Conservation (phyloP, 2,329 filamentous ascomycete genomes). For the Neonectria ditissima region DNA sequence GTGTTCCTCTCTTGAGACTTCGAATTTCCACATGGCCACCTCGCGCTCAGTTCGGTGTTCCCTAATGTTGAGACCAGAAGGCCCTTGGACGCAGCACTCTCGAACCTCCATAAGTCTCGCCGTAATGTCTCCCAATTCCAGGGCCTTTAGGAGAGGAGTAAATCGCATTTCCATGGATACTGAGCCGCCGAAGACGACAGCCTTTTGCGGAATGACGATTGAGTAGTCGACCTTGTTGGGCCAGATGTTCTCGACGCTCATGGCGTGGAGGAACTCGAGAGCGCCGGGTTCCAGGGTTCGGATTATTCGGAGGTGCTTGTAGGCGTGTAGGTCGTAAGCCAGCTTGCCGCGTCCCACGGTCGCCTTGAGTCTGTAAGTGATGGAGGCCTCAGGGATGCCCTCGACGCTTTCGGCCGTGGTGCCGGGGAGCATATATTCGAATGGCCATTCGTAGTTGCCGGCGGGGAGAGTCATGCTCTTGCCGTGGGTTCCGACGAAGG, state of each 20-base stretch:
- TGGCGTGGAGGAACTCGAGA: constrained; percentile 83
- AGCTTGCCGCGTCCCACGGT: constrained; percentile 89
- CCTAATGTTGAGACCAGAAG: constrained; percentile 59
- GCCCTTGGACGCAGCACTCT: constrained; percentile 69
- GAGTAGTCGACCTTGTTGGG: constrained; percentile 98
- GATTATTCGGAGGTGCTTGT: constrained; percentile 82
- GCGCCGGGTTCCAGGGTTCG: constrained; percentile 81
- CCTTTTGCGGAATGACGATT: constrained; percentile 92
- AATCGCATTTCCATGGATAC: constrained; percentile 88
- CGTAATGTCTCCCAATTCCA: constrained; percentile 85
- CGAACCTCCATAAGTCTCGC: constrained; percentile 84
- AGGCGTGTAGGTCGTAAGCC: constrained; percentile 84
- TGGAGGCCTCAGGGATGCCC: constrained; percentile 85
- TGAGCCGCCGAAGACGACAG: constrained; percentile 90
- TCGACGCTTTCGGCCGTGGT: constrained; percentile 88
- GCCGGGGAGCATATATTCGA: constrained; percentile 79
- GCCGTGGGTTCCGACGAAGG: constrained; percentile 70
- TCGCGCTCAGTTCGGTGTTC: constrained; percentile 74
- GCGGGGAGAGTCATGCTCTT: constrained; percentile 71
- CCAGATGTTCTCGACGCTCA: constrained; percentile 98
- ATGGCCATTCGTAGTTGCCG: constrained; percentile 87
- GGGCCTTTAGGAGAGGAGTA: constrained; percentile 87
- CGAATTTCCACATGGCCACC: constrained; percentile 70
- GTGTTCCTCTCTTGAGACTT: constrained; percentile 68
- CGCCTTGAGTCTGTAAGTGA: constrained; percentile 92